Evolutionary conservation across 192 early-diverging fungal genomes (phyloP), one percentile per base, ranked within the genome.

Genomic region (Spinellus fusiger): DNA sequence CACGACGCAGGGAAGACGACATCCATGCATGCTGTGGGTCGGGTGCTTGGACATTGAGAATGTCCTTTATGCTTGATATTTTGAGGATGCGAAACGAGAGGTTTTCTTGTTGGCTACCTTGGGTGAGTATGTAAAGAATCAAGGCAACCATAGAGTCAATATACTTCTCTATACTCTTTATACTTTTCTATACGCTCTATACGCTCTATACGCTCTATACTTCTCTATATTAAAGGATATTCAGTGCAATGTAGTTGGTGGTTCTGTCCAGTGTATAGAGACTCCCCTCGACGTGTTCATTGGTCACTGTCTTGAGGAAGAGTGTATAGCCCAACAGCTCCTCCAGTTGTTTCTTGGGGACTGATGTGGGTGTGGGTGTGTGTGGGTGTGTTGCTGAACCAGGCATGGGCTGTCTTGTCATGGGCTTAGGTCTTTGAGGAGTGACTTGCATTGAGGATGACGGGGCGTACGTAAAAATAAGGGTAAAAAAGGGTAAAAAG

Each of bases 241-340:
- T 75, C 71, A 86, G 74, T 52, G 77, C 84, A 69, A 86, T 51
- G 59, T 78, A 82, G 66, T 82, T 84, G 31, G 79, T 84, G 32
- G 67, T 77, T 34, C 69, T 48, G 68, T 86, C 84, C 49, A 77
- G 79, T 2, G 84, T 73, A 57, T 77, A 86, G 58, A 86, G 72
- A 25, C 71, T 62, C 28, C 84, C 84, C 25, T 82, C 72, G 49
- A 77, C 70, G 55, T 73, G 69, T 57, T 83, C 82, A 68, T 79
- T 70, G 22, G 68, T 62, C 27, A 53, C 31, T 1, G 80, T 80
- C 50, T 76, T 76, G 35, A 81, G 64, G 55, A 69, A 71, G 70
- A 84, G 74, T 22, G 56, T 38, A 20, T 60, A 62, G 46, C 77
- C 81, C 54, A 83, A 49, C n/a, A 77, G 46, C 54, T 68, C 71